These are phyloP conservation scores for Arctium minus DNA, from an alignment of 129 eudicot genomes.

Conservation along the genomic window DNA sequence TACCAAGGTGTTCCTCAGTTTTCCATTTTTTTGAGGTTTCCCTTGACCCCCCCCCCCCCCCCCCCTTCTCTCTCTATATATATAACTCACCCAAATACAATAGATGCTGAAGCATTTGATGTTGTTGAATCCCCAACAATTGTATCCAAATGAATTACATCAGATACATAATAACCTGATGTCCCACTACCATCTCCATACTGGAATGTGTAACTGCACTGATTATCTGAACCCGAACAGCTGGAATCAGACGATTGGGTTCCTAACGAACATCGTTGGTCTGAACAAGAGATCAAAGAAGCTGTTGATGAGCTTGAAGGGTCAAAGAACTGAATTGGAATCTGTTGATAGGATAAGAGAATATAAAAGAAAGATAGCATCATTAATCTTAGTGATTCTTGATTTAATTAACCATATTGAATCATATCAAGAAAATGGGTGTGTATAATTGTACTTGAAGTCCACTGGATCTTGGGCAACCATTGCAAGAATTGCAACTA, in stretches of 20 bases:
- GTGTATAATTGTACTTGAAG: constrained; percentile 54
- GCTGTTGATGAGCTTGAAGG: constrained; percentile 78
- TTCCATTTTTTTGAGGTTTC: too few species aligned
- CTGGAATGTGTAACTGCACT: constrained; percentile 81
- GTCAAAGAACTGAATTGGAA: constrained; percentile 70
- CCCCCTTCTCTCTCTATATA: too few species aligned
- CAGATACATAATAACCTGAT: constrained; percentile 79
- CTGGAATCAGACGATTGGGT: constrained; percentile 61
- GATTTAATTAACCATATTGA: not conserved
- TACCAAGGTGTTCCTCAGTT: too few species aligned
- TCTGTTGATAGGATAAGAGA: constrained; percentile 34
- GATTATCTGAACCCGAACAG: constrained; percentile 56
- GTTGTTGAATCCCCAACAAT: constrained; percentile 53
- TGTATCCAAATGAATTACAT: constrained; percentile 64
- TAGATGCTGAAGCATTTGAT: constrained; percentile 65
- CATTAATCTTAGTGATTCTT: not conserved
- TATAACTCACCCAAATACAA: constrained; percentile 76
- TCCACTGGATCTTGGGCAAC: constrained; percentile 90
- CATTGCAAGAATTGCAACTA: constrained; percentile 68
- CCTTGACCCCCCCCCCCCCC: too few species aligned
- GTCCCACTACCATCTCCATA: constrained; percentile 98
- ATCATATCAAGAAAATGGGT: not conserved
- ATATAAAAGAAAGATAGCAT: not conserved
- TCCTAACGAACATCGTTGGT: constrained; percentile 74
- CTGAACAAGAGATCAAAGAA: constrained; percentile 60